A percentile compares a stretch with the other conserved stretches of the same genome.
Evolutionary conservation across 2,329 filamentous ascomycete species (phyloP).

Genomic region (Fusarium ramigenum): DNA sequence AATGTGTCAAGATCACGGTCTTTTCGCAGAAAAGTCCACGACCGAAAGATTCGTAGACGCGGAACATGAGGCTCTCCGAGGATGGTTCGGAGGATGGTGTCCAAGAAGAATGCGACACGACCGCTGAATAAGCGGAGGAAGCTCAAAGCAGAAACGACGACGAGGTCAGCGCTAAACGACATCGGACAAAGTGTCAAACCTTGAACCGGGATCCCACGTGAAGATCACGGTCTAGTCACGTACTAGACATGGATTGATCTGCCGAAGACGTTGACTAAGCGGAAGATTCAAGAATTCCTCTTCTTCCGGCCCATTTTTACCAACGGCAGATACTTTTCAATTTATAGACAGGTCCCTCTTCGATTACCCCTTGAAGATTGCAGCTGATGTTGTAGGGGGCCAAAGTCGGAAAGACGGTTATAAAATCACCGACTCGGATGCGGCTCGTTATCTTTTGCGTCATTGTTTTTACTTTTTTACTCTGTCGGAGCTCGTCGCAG

Average conservation of each 20-base stretch:
- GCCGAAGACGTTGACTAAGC: not conserved
- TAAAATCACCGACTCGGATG: not conserved
- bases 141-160: not conserved
- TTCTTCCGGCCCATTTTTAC: slow-evolving; percentile 13
- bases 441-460: not conserved
- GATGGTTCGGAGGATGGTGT: slow-evolving; percentile 3
- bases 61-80: slow-evolving; percentile 8
- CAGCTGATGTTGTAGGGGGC: not conserved
- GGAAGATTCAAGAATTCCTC: not conserved
- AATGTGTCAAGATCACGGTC: not conserved
- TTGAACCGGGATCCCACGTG: not conserved
- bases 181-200: not conserved
- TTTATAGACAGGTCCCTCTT: not conserved
- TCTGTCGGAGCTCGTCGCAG: not conserved
- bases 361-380: not conserved
- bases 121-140: slow-evolving; percentile 29
- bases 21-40: not conserved
- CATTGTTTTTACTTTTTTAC: not conserved
- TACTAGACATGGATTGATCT: not conserved
- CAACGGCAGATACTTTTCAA: not conserved
- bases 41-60: slow-evolving; percentile 4
- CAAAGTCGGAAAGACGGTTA: not conserved
- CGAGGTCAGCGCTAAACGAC: not conserved
- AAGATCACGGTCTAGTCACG: not conserved
- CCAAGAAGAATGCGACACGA: not conserved